These are phyloP conservation scores for Acacia acuminata DNA, from an alignment of 306 rosid genomes.

Conservation along the genomic window DNA sequence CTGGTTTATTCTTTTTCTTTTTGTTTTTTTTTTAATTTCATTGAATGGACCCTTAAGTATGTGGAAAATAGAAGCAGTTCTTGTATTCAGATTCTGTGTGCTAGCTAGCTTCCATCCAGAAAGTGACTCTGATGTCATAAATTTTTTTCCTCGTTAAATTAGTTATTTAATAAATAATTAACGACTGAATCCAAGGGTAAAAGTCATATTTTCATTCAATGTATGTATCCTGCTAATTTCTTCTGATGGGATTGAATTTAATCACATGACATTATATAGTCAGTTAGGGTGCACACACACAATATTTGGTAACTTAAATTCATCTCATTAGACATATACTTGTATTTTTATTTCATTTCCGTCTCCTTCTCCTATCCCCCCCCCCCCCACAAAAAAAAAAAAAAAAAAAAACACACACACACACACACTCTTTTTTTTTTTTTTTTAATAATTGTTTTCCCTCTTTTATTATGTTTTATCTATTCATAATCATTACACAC, in stretches of 20 bases:
- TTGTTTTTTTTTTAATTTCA: background rate
- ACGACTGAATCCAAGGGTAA: too few relatives aligned
- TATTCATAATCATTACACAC: too few relatives aligned
- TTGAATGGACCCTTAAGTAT: background rate
- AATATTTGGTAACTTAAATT: background rate
- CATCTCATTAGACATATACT: background rate
- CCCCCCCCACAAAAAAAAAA: too few relatives aligned
- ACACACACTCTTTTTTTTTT: too few relatives aligned
- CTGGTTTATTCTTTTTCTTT: background rate
- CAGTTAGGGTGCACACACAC: background rate
- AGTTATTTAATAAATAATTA: background rate
- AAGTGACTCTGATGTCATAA: background rate
- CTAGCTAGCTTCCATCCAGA: background rate
- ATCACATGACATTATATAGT: too few relatives aligned
- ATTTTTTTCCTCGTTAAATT: background rate
- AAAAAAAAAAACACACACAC: too few relatives aligned
- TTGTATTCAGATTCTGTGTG: background rate
- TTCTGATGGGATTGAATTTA: too few relatives aligned
- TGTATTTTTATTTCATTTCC: background rate
- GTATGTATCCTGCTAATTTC: too few relatives aligned
- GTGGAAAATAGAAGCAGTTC: background rate
- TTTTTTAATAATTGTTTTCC: too few relatives aligned
- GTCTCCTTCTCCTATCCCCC: too few relatives aligned
- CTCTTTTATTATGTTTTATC: too few relatives aligned
- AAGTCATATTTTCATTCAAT: too few relatives aligned